phyloP scores from a whole-genome alignment of 192 early-diverging fungal species.

The Coemansia asiatica region DNA sequence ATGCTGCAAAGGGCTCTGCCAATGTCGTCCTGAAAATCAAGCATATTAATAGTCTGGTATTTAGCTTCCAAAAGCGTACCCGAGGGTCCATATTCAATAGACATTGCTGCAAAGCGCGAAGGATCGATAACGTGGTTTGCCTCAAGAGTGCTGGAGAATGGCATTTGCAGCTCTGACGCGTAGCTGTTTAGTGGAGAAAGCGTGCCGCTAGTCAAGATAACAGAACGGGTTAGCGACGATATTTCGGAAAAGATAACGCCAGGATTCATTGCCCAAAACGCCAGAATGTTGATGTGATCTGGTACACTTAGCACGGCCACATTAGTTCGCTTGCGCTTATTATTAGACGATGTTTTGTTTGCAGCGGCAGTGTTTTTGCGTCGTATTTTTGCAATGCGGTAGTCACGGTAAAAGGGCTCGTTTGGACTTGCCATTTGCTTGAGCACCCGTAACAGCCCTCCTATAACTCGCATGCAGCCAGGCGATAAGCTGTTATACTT shows the following conservation, averaged over 20 bases:
- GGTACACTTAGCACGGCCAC: background rate
- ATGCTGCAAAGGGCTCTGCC: conserved; percentile 50
- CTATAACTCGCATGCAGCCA: conserved; percentile 23
- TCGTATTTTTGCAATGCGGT: conserved; percentile 31
- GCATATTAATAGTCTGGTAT: conserved; percentile 40
- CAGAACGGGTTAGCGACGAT: conserved; percentile 43
- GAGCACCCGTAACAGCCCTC: conserved; percentile 33
- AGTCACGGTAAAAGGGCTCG: conserved; percentile 24
- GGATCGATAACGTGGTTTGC: conserved; percentile 68
- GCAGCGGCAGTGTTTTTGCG: background rate
- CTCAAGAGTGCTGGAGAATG: conserved; percentile 57
- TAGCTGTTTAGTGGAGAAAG: conserved; percentile 67
- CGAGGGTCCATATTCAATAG: conserved; percentile 56
- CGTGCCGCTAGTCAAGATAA: conserved; percentile 67
- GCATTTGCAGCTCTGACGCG: conserved; percentile 58
- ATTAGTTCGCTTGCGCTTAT: conserved; percentile 4
- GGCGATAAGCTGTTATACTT: conserved; percentile 14
- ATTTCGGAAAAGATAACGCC: conserved; percentile 49
- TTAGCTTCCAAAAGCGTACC: conserved; percentile 43
- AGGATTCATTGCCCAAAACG: conserved; percentile 44
- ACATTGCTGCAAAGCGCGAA: conserved; percentile 60
- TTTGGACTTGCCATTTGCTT: conserved; percentile 1
- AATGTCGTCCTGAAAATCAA: conserved; percentile 59
- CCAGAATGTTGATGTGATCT: conserved; percentile 22
- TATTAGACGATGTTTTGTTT: background rate